These are phyloP conservation scores for Carex sylvatica DNA, from an alignment of 202 grass and related monocot species.

Conservation along the genomic window DNA sequence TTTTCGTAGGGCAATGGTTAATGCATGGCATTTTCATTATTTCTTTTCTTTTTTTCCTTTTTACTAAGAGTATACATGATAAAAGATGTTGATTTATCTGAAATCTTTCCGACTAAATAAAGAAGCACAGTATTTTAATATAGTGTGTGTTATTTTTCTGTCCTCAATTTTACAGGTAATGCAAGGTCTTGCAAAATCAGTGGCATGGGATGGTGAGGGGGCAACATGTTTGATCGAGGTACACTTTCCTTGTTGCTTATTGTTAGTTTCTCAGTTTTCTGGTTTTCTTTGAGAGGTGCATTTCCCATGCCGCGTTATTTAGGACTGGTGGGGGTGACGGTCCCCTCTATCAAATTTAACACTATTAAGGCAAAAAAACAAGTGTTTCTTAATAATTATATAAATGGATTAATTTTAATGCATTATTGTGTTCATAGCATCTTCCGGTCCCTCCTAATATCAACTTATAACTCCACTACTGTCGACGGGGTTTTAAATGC, in stretches of 20 bases:
- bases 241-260: constrained; percentile 20
- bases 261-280: neutral
- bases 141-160: neutral
- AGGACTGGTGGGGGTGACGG: neutral
- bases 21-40: neutral
- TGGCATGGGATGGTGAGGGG: constrained; percentile 97
- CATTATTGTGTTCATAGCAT: too few species aligned
- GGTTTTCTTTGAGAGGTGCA: too few species aligned
- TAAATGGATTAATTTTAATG: too few species aligned
- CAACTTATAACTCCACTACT: too few species aligned
- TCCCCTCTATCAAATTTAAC: too few species aligned
- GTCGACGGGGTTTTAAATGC: neutral
- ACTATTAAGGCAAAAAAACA: too few species aligned
- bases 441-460: too few species aligned
- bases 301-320: neutral
- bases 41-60: neutral
- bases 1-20: neutral
- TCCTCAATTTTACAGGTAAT: constrained; percentile 52
- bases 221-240: constrained; percentile 98
- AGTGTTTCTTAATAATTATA: too few species aligned
- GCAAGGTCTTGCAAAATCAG: constrained; percentile 98
- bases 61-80: constrained; percentile 1
- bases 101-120: neutral
- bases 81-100: neutral
- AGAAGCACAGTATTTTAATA: neutral